phyloP scores from a whole-genome alignment of 257 asterid genomes.

The Galeopsis tetrahit region DNA sequence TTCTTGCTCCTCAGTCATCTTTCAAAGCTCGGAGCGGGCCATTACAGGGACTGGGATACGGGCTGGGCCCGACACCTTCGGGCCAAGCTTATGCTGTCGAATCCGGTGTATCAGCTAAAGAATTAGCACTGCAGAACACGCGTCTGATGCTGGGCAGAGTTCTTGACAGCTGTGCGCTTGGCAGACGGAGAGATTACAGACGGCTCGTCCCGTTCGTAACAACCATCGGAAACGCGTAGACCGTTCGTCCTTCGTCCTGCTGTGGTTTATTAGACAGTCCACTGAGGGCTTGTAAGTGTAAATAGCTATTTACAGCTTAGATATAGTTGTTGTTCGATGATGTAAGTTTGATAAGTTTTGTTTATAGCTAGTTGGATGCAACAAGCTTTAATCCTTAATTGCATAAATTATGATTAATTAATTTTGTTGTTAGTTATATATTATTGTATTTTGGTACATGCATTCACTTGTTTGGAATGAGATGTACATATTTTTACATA shows the following conservation, averaged over 20 bases:
- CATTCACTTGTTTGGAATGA: conserved; percentile 46
- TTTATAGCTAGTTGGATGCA: conserved; percentile 39
- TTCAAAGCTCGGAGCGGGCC: conserved; percentile 98
- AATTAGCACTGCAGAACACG: conserved; percentile 81
- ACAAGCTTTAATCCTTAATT: conserved; percentile 28
- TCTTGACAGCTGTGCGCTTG: conserved; percentile 87
- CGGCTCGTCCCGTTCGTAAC: conserved; percentile 91
- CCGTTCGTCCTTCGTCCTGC: conserved; percentile 24
- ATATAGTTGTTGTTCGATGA: conserved; percentile 34
- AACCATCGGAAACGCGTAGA: conserved; percentile 65
- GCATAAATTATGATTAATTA: conserved; percentile 30
- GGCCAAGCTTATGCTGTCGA: conserved; percentile 52
- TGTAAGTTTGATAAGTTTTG: conserved; percentile 44
- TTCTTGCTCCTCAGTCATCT: conserved; percentile 84
- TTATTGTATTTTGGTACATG: conserved; percentile 32
- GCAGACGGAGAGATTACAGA: conserved; percentile 89
- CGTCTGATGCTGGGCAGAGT: conserved; percentile 91
- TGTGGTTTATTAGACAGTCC: conserved; percentile 33
- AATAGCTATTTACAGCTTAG: conserved; percentile 37
- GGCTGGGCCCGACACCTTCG: conserved; percentile 42
- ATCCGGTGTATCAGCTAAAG: conserved; percentile 67
- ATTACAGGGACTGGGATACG: conserved; percentile 68
- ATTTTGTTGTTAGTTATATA: conserved; percentile 34
- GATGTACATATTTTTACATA: conserved; percentile 42
- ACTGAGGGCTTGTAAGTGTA: conserved; percentile 41